Percentiles rank a stretch among this genome's conserved stretches.
Evolutionary conservation across 176 grass and related monocot species (phyloP).

Genomic region (Oryza nivara): DNA sequence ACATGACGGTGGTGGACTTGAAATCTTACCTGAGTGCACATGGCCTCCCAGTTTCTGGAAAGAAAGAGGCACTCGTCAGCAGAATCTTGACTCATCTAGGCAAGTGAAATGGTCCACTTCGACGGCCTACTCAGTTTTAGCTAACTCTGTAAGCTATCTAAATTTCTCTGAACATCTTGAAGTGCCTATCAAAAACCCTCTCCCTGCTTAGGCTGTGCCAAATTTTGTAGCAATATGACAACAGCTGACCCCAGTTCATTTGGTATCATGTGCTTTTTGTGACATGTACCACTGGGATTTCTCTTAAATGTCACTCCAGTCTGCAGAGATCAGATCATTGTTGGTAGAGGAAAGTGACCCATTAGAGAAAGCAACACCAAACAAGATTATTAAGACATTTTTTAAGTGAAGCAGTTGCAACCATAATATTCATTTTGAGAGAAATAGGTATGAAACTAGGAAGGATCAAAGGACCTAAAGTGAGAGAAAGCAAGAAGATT

Average conservation of each 20-base stretch:
- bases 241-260: neutral
- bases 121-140: neutral
- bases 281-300: neutral
- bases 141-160: neutral
- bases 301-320: neutral
- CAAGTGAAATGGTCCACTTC: constrained; percentile 54
- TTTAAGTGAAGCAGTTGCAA: constrained; percentile 8
- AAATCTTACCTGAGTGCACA: constrained; percentile 80
- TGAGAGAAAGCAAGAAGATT: neutral
- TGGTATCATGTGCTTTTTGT: neutral
- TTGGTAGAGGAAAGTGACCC: neutral
- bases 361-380: neutral
- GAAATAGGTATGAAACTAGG: neutral
- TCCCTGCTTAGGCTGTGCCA: constrained; percentile 9
- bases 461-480: neutral
- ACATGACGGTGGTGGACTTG: constrained; percentile 65
- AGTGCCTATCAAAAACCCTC: neutral
- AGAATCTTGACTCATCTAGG: constrained; percentile 91
- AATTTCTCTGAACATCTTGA: neutral
- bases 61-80: constrained; percentile 79
- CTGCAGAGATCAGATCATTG: neutral
- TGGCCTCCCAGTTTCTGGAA: constrained; percentile 69
- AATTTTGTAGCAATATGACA: constrained; percentile 26
- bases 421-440: neutral
- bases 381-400: neutral